Evolutionary conservation across 495 filamentous ascomycete genomes (phyloP).

Genomic region (Tuber brumale): DNA sequence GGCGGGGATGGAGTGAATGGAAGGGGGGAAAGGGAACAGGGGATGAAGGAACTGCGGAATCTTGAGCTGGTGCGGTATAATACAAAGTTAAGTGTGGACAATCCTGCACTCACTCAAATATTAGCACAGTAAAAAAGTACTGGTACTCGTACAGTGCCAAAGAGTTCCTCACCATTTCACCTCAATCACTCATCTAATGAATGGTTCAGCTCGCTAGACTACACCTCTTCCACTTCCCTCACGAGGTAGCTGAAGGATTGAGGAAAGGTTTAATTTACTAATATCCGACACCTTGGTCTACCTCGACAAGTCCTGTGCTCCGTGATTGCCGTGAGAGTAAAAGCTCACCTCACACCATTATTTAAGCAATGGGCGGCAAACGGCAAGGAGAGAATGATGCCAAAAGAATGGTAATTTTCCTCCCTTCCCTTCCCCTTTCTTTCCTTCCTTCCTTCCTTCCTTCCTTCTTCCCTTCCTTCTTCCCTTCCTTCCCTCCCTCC

Average conservation of each 20-base stretch:
- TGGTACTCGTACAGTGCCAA: no score
- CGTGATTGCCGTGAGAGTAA: background rate
- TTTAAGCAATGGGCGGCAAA: background rate
- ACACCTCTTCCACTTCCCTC: background rate
- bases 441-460: background rate
- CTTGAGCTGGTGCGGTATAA: background rate
- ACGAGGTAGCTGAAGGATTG: background rate
- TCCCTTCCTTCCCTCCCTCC: background rate
- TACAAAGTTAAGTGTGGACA: background rate
- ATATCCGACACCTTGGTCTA: background rate
- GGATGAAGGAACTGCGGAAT: background rate
- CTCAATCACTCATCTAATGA: background rate
- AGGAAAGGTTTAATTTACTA: background rate
- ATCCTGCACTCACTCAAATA: no score
- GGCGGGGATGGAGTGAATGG: slow-evolving; percentile 25
- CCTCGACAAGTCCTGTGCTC: background rate
- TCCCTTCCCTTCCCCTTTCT: background rate
- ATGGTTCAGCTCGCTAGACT: background rate
- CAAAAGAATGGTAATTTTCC: background rate
- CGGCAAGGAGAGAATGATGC: background rate
- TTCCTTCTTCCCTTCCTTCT: background rate
- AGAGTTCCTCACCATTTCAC: background rate
- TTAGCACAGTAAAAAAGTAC: no score
- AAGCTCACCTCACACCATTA: background rate
- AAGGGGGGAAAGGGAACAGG: slow-evolving; percentile 15